Conservation (phyloP, 768 basidiomycete species). For the Coprinopsis marcescibilis region DNA sequence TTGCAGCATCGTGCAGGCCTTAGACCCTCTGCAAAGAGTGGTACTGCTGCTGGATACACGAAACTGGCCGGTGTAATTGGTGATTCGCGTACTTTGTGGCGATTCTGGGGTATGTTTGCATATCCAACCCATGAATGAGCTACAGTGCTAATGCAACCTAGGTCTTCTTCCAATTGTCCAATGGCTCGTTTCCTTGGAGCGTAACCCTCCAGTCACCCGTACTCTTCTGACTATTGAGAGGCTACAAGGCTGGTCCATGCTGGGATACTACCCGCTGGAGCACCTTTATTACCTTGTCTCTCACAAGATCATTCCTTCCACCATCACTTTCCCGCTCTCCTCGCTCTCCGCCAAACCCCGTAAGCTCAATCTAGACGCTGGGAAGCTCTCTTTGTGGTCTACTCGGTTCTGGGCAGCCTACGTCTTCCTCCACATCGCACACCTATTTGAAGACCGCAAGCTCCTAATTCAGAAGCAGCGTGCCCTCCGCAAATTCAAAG, state of each 20-base stretch:
- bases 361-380: constrained; percentile 38
- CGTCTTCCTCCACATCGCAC: constrained; percentile 68
- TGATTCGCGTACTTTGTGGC: constrained; percentile 69
- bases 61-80: constrained; percentile 53
- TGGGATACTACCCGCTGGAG: constrained; percentile 75
- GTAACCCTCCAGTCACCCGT: constrained; percentile 64
- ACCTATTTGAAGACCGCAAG: constrained; percentile 62
- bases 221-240: constrained; percentile 72
- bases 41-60: constrained; percentile 43
- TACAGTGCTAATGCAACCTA: constrained; percentile 19
- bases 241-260: constrained; percentile 74
- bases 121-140: background rate
- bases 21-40: constrained; percentile 46
- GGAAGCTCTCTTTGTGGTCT: constrained; percentile 60
- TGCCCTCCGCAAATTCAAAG: constrained; percentile 50
- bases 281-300: constrained; percentile 64
- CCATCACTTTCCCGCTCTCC: constrained; percentile 41
- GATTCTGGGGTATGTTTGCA: constrained; percentile 67
- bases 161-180: constrained; percentile 75
- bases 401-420: constrained; percentile 80
- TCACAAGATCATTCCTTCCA: constrained; percentile 54
- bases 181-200: constrained; percentile 74
- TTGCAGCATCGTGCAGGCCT: constrained; percentile 63
- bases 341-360: constrained; percentile 37
- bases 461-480: constrained; percentile 51